These are phyloP conservation scores for Penicillium ucsense DNA, from an alignment of 495 filamentous ascomycete species.

Conservation along the genomic window DNA sequence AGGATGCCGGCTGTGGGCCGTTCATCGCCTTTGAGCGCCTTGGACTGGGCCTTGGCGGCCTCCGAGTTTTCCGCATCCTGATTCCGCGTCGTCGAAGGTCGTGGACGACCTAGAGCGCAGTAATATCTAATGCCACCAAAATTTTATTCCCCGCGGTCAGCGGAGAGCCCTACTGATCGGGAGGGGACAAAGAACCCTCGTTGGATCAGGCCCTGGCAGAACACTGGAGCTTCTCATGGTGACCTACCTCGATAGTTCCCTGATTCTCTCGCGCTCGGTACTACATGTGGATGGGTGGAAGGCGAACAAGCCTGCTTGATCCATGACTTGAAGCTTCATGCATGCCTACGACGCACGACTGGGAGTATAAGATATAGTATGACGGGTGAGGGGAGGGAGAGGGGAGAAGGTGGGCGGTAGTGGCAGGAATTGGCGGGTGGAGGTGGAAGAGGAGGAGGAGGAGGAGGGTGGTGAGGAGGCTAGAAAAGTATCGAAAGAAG, in stretches of 20 bases:
- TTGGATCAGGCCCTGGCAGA: too few relatives aligned
- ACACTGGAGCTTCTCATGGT: too few relatives aligned
- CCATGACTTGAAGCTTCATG: slow-evolving; percentile 4
- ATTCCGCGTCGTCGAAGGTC: not conserved
- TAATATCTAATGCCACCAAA: slow-evolving; percentile 28
- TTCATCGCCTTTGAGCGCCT: slow-evolving; percentile 6
- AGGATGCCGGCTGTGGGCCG: slow-evolving; percentile 8
- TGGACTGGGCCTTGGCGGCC: not conserved
- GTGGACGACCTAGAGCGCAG: slow-evolving; percentile 14
- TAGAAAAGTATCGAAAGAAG: too few relatives aligned
- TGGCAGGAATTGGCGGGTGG: too few relatives aligned
- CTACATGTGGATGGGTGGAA: slow-evolving; percentile 7
- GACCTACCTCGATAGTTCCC: slow-evolving; percentile 14
- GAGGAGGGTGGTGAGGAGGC: too few relatives aligned
- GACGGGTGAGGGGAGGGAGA: not conserved
- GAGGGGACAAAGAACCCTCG: not conserved
- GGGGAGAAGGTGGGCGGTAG: not conserved
- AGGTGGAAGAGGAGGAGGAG: too few relatives aligned
- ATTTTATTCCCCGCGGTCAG: slow-evolving; percentile 9
- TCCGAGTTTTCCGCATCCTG: not conserved
- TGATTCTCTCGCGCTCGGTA: slow-evolving; percentile 14
- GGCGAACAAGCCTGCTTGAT: slow-evolving; percentile 4
- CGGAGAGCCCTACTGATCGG: not conserved
- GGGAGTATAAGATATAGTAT: too few relatives aligned
- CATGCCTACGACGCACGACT: not conserved